Evolutionary conservation across 345 rosid species (phyloP), one percentile per base, ranked within the genome.

Genomic region (Citrus cavaleriei): DNA sequence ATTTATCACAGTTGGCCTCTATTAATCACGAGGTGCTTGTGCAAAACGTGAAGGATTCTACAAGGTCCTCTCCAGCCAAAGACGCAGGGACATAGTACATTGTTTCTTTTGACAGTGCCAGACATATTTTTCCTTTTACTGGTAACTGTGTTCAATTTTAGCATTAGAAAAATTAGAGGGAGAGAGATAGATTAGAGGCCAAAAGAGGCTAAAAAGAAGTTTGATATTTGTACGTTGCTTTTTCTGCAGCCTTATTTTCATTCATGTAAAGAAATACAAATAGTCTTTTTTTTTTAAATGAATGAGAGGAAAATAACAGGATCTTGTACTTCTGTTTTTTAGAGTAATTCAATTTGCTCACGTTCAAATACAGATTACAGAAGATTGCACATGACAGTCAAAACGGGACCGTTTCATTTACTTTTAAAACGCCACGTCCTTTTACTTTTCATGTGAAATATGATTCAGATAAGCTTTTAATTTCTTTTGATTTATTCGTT

Each of bases 1-100:
- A 93, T 79, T 79, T 91, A 79, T 93, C 95, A 22, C 97, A 93
- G 78, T 81, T 93, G 86, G 97, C 97, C 38, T 85, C 92, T 19
- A 93, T 93, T 66, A 93, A 93, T 78, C 93, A 90, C 73, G 97
- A 91, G 49, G 91, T 93, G 78, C 82, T 89, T 28, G 60, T 93
- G 74, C 94, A 92, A 85, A 85, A 78, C 30, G 90, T 84, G 19
- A 91, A 85, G 83, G 90, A 92, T 88, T 69, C 93, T 34, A 75
- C 89, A 5, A 89, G 79, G 78, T 68, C 71, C 73, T 89, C 91
- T 28, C 93, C 92, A 1, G 86, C 91, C 69, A 85, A 83, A 84
- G 79, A 73, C 72, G 66, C 74, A 25, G 81, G 85, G 38, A 24
- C 84, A 64, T 85, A 83, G 81, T 76, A 68, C 42, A 62, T 81